Evolutionary conservation across 371 early-diverging fungal species (phyloP), one percentile per base, ranked within the genome.

Genomic region (Syncephalastrum contaminatum): DNA sequence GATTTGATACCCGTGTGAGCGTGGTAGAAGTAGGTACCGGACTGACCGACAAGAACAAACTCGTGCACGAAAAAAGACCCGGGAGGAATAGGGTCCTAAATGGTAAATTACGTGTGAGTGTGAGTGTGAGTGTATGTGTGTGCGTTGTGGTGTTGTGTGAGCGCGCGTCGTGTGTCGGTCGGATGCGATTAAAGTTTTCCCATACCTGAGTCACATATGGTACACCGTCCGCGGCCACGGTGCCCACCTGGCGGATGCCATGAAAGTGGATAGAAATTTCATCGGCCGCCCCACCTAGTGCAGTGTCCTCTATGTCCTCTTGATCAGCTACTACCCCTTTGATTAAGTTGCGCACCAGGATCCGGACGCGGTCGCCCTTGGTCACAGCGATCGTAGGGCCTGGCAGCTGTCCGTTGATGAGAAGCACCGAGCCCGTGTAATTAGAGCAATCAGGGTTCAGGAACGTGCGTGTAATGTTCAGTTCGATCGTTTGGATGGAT

Each of bases 11-110:
- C 74, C 7, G 67, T 60, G 58, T 83, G 83, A 0, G 72, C 82
- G 61, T 81, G 83, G 42, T 78, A 80, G 58, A 80, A 85, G 48
- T 61, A 83, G n/a, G 84, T 85, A 12, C 86, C 86, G 4, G 69
- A 59, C 52, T 76, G 74, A 18, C 68, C 62, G 15, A 63, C 48
- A 4, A 70, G 64, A 12, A 51, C 52, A 51, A 84, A 84, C 8
- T 82, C 69, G 61, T 85, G 78, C 10, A 75, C 60, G 44, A 69
- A 84, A 16, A 72, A 65, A 47, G 70, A 53, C 7, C 82, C 80
- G 1, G 83, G 75, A 1, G 69, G 71, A 42, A 88, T 84, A 2
- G 86, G 81, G 30, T 75, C 63, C 49, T 30, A 30, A 30, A 30
- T 12, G 36, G 36, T 10, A 30, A 30, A 8, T 30, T 30, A 30